A percentile compares a stretch with the other conserved stretches of the same genome.
Evolutionary conservation across 2,329 filamentous ascomycete genomes (phyloP).

Genomic region (Chaetothyriales sp.): DNA sequence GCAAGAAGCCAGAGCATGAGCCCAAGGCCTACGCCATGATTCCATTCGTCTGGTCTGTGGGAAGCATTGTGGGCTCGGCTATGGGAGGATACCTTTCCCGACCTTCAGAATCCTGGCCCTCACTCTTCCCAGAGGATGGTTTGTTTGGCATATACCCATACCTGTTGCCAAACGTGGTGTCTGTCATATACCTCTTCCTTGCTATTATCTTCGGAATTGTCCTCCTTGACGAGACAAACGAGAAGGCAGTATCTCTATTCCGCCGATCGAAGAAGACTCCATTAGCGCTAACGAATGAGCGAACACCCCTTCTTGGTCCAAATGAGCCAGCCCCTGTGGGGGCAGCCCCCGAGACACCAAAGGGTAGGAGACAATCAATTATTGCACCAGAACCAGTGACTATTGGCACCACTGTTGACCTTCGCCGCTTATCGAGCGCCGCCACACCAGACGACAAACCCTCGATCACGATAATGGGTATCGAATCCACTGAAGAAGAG

Average conservation of each 20-base stretch:
- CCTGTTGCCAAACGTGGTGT: constrained; percentile 5
- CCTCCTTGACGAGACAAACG: constrained; percentile 5
- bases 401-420: constrained; percentile 2
- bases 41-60: constrained; percentile 4
- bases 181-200: constrained; percentile 1
- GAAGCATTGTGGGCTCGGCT: constrained; percentile 3
- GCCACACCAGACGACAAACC: background rate
- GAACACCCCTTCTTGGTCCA: constrained; percentile 1
- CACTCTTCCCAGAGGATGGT: constrained; percentile 3
- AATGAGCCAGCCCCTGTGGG: background rate
- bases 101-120: constrained; percentile 1
- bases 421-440: constrained; percentile 2
- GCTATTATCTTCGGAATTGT: constrained; percentile 2
- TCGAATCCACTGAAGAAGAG: background rate
- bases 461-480: background rate
- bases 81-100: constrained; percentile 6
- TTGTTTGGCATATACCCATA: constrained; percentile 6
- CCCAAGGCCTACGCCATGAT: constrained; percentile 17
- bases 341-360: background rate
- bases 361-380: background rate
- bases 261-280: background rate
- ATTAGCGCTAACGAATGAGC: background rate
- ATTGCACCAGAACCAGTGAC: constrained; percentile 1
- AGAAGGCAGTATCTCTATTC: background rate
- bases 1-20: constrained; percentile 42